A percentile compares a stretch with the other conserved stretches of the same genome.
phyloP scores from a whole-genome alignment of 139 green algal genomes.

The Auxenochlorella protothecoides region DNA sequence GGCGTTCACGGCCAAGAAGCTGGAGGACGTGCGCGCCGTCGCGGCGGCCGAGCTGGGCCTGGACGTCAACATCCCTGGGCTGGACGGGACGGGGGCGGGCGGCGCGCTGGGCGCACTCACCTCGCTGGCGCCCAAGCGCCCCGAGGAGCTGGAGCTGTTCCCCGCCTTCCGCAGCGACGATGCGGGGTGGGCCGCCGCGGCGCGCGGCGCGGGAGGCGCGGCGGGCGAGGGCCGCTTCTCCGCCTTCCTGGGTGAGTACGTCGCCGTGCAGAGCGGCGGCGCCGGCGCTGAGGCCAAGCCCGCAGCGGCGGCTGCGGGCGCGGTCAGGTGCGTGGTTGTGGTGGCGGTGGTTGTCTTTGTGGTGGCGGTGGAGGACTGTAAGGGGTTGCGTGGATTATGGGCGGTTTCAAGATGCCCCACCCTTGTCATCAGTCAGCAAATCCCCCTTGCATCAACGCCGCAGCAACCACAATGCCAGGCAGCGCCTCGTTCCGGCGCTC shows the following conservation, averaged over 20 bases:
- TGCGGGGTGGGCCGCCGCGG: conserved; percentile 1
- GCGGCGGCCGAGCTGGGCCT: conserved; percentile 82
- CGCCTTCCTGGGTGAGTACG: conserved; percentile 39
- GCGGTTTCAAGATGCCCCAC: no score
- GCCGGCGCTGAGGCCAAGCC: neutral
- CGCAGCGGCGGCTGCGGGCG: no score
- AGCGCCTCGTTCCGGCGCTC: neutral
- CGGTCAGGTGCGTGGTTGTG: no score
- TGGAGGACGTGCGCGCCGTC: conserved; percentile 73
- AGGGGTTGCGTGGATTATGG: no score
- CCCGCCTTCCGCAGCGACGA: conserved; percentile 37
- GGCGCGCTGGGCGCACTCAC: conserved; percentile 31
- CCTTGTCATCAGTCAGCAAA: no score
- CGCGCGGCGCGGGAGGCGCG: neutral
- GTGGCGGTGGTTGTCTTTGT: no score
- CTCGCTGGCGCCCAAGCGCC: conserved; percentile 14
- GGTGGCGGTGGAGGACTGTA: no score
- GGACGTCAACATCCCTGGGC: conserved; percentile 26
- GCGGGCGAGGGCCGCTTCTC: conserved; percentile 17
- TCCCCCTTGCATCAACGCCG: no score
- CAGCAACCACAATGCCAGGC: neutral
- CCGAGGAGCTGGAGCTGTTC: conserved; percentile 50
- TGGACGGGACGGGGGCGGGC: conserved; percentile 7
- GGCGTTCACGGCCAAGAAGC: conserved; percentile 76
- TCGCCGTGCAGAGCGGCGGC: conserved; percentile 9